Conservation (phyloP, 2,329 filamentous ascomycete genomes). For the Sclerotinia nivalis region DNA sequence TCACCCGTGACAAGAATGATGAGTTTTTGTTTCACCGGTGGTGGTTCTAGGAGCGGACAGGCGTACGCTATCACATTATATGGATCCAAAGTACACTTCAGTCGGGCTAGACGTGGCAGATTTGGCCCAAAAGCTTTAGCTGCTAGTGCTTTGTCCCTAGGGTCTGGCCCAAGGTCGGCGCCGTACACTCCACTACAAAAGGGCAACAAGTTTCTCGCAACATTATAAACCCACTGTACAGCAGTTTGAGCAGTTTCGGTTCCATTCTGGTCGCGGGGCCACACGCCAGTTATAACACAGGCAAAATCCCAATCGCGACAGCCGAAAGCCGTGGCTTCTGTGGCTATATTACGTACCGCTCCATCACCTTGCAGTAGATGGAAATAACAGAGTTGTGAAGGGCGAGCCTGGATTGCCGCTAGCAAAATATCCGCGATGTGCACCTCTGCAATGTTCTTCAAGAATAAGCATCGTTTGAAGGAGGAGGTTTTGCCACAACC, state of each 20-base stretch:
- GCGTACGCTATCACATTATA: constrained; percentile 53
- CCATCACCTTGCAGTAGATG: constrained; percentile 63
- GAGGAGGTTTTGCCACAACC: constrained; percentile 58
- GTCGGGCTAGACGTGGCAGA: constrained; percentile 47
- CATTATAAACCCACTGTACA: constrained; percentile 58
- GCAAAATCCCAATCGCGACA: constrained; percentile 65
- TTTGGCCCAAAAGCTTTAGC: constrained; percentile 59
- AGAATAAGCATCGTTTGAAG: constrained; percentile 65
- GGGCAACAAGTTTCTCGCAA: constrained; percentile 50
- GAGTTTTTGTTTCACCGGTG: constrained; percentile 45
- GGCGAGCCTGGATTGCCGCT: constrained; percentile 45
- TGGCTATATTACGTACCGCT: constrained; percentile 47
- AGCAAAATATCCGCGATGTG: constrained; percentile 45
- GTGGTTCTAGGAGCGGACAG: constrained; percentile 52
- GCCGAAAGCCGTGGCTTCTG: constrained; percentile 57
- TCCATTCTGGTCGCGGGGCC: constrained; percentile 55
- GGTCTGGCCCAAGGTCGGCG: constrained; percentile 64
- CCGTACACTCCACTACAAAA: constrained; percentile 55
- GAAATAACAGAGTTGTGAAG: constrained; percentile 55
- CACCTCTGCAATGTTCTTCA: constrained; percentile 49
- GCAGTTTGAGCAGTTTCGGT: constrained; percentile 44
- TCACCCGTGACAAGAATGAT: constrained; percentile 55
- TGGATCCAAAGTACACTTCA: constrained; percentile 55
- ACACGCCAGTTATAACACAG: constrained; percentile 63
- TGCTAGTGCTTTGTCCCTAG: constrained; percentile 55